Base-by-base conservation (phyloP, 306 rosid genomes). In the Dryas octopetala region DNA sequence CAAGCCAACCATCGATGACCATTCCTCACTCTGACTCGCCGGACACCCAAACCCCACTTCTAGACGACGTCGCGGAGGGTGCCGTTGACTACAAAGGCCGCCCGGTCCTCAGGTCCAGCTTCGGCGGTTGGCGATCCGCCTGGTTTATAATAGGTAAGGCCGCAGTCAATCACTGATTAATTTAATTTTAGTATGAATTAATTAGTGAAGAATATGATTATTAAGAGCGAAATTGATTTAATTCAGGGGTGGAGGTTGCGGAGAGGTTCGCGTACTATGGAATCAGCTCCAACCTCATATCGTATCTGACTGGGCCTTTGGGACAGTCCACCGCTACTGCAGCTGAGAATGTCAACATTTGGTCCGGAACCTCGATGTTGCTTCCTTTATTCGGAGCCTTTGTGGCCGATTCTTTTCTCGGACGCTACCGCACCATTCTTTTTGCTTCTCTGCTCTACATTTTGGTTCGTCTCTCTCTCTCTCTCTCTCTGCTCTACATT, bases 241-340 rank as follows among this genome's bases (percentile, higher is more conserved):
- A 32, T 49, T 26, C 10, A 86, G 86, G 80, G 0, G 90, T 82
- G 73, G 90, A 86, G 78, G 79, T 86, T 45, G 84, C 86, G 3
- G 93, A 86, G 89, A 86, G 86, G 77, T 57, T 81, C 53, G 87
- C 93, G 0, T 88, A 74, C 74, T 80, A 82, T 17, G 93, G 93
- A 15, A 84, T 86, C 9, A 45, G 71, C 54, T 41, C 75, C 11
- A 88, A 88, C 79, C 79, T 86, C 6, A 88, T 88, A 5, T 76
- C 78, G 12, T 88, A 73, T 64, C 68, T 88, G 58, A 88, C 93
- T 0, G 89, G 87, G 3, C 85, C 89, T 17, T 76, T 88, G 26
- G 84, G 80, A 1, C 90, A 88, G 84, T 81, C 68, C 13, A 86
- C 85, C 0, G 92, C 80, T 26, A 16, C 83, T 0, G 92, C 92